These are phyloP conservation scores for Diospyros kaki DNA, from an alignment of 148 eudicot genomes.

Conservation along the genomic window DNA sequence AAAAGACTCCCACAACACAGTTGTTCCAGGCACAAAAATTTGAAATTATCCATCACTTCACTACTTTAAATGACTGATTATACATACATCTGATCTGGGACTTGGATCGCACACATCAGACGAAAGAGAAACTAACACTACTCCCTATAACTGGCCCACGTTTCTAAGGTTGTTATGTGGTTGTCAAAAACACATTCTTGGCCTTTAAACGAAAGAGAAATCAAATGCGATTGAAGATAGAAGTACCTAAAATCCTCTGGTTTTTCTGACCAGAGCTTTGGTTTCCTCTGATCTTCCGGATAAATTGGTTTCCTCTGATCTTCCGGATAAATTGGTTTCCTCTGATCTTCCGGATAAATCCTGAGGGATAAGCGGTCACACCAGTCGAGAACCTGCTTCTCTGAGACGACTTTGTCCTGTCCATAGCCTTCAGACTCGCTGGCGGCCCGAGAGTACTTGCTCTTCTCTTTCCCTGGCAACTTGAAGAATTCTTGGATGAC, in stretches of 20 bases:
- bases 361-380: constrained; percentile 29
- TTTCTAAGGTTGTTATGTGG: no score
- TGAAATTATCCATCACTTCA: no score
- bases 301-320: constrained; percentile 24
- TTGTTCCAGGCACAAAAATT: neutral
- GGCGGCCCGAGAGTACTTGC: constrained; percentile 20
- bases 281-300: constrained; percentile 26
- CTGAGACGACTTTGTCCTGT: constrained; percentile 4
- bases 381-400: constrained; percentile 34
- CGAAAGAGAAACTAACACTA: no score
- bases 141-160: no score
- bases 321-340: no score
- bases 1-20: no score
- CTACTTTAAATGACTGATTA: no score
- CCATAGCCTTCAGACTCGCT: constrained; percentile 33
- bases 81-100: no score
- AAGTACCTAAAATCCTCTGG: constrained; percentile 36
- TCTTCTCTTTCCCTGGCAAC: constrained; percentile 41
- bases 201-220: no score
- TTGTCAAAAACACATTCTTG: no score
- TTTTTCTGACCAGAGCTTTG: constrained; percentile 43
- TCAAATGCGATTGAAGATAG: neutral
- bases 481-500: constrained; percentile 30
- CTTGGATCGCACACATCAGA: no score
- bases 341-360: constrained; percentile 33